phyloP scores from a whole-genome alignment of 306 rosid genomes.

The Cicer judaicum region DNA sequence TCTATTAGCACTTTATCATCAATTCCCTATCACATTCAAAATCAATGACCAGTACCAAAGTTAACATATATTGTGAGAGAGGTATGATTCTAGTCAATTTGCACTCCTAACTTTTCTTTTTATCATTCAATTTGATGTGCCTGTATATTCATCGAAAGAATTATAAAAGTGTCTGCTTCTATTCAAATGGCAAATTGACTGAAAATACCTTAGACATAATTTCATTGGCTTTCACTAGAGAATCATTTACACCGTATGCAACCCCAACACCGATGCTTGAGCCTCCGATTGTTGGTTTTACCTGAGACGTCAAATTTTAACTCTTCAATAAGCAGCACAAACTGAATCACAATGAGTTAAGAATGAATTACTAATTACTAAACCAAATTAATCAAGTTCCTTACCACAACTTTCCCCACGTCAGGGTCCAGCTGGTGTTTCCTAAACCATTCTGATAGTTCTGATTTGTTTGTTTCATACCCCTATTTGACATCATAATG shows the following conservation, averaged over 20 bases:
- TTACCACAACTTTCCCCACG: constrained; percentile 91
- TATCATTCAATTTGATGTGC: constrained; percentile 24
- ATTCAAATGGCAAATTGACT: constrained; percentile 27
- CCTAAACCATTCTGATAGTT: constrained; percentile 80
- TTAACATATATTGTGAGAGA: constrained; percentile 19
- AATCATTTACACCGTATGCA: constrained; percentile 86
- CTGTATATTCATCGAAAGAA: constrained; percentile 11
- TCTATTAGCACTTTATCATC: constrained; percentile 84
- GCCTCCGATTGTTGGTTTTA: constrained; percentile 92
- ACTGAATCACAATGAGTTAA: constrained; percentile 25
- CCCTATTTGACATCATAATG: constrained; percentile 58
- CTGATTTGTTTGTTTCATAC: constrained; percentile 57
- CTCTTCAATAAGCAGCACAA: constrained; percentile 33
- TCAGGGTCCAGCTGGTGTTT: constrained; percentile 67
- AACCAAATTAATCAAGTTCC: constrained; percentile 49
- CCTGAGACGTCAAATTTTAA: constrained; percentile 54
- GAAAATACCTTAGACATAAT: constrained; percentile 74
- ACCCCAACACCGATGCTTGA: constrained; percentile 94
- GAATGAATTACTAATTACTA: constrained; percentile 27
- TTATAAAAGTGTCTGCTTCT: background rate
- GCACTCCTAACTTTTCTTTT: constrained; percentile 6
- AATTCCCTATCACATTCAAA: constrained; percentile 67
- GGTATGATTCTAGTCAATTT: constrained; percentile 28
- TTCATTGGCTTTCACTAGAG: constrained; percentile 71
- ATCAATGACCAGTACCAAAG: constrained; percentile 34